Evolutionary conservation across 345 rosid genomes (phyloP), one percentile per base, ranked within the genome.

Genomic region (Boechera retrofracta): DNA sequence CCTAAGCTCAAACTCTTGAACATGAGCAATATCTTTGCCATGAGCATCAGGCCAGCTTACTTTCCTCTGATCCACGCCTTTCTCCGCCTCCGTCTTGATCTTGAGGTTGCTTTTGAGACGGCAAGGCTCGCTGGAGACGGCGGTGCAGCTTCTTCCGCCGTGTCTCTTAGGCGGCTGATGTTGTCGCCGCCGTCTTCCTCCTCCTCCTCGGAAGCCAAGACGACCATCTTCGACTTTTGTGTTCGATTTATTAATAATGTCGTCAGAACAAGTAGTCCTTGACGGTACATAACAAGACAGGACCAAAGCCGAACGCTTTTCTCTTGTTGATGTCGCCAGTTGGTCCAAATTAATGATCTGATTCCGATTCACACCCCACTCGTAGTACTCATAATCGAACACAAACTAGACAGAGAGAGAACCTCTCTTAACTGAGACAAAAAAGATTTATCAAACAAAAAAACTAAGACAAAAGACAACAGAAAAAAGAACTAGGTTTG

Each of bases 1-100:
- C 92, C 94, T 86, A 2, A 86, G 86, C 69, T 89, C 87, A 58
- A 91, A 91, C 77, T 89, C 97, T 33, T 75, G 87, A 84, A 89
- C 84, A 79, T 85, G 91, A 60, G 91, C 91, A 78, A 89, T 89
- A 80, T 91, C 97, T 72, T 80, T 82, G 57, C 97, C 97, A 21
- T 84, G 86, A 48, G 88, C 91, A 83, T 91, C 94, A 32, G 89
- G 85, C 97, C 97, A 91, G 63, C 80, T 88, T 6, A 91, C 97
- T 84, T 85, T 89, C 84, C 87, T 89, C 80, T 64, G 82, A 62
- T 85, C 85, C 41, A 52, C 12, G n/a, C 67, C 74, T 36, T 36
- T 72, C 48, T 73, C 87, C 0, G 54, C 44, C 32, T 73, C 87
- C 1, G 48, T 36, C 10, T 68, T 69, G 59, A 74, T 83, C 89